These are phyloP conservation scores for Colletotrichum cuscutae DNA, from an alignment of 2,329 filamentous ascomycete genomes.

Conservation along the genomic window DNA sequence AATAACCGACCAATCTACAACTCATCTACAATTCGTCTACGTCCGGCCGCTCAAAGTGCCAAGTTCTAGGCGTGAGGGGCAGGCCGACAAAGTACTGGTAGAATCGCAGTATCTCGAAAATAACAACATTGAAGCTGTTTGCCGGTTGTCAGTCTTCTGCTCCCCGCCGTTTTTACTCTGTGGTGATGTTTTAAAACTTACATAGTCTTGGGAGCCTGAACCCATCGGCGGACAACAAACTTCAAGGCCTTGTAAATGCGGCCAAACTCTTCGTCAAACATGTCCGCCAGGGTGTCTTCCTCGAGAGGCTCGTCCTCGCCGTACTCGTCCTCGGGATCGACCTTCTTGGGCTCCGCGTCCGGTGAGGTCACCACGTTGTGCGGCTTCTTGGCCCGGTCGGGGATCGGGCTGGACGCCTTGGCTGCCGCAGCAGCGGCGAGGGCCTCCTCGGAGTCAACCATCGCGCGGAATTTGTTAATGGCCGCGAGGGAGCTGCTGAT, in stretches of 20 bases:
- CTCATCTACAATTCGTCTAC: conserved; percentile 58
- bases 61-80: conserved; percentile 59
- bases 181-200: conserved; percentile 60
- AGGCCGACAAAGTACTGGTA: conserved; percentile 64
- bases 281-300: conserved; percentile 60
- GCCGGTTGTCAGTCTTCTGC: conserved; percentile 44
- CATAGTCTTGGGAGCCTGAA: conserved; percentile 73
- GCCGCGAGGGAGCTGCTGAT: conserved; percentile 84
- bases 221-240: conserved; percentile 78
- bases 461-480: conserved; percentile 75
- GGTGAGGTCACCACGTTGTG: conserved; percentile 49
- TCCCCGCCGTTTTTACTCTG: not conserved
- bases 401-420: conserved; percentile 38
- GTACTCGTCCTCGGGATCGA: conserved; percentile 46
- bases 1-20: not conserved
- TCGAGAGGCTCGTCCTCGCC: conserved; percentile 42
- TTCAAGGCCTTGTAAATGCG: conserved; percentile 71
- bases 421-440: conserved; percentile 38
- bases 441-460: conserved; percentile 55
- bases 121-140: conserved; percentile 48
- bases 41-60: conserved; percentile 56
- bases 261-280: conserved; percentile 71
- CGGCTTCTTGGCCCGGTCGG: conserved; percentile 56
- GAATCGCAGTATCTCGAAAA: conserved; percentile 56
- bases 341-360: conserved; percentile 41